These are phyloP conservation scores for Skeletonema marinoi DNA, from an alignment of 108 stramenopile genomes.

Conservation along the genomic window DNA sequence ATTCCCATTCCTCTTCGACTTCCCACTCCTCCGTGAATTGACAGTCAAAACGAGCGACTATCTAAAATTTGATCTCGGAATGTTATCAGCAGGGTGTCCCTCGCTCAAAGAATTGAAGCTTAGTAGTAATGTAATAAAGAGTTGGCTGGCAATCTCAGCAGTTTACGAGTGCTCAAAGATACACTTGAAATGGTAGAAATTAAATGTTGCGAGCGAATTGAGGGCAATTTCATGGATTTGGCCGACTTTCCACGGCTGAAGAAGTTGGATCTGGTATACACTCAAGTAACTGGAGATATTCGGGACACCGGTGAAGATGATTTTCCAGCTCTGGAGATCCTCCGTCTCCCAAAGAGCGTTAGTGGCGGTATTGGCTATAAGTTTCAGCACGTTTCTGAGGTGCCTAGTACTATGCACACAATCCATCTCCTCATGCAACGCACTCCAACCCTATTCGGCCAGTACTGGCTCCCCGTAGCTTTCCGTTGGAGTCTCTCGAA, in stretches of 20 bases:
- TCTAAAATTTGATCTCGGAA: background rate
- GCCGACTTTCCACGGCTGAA: conserved; percentile 10
- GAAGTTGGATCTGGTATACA: background rate
- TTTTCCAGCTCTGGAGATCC: background rate
- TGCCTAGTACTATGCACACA: background rate
- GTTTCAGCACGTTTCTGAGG: background rate
- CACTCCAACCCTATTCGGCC: no score
- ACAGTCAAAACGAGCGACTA: no score
- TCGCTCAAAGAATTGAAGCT: background rate
- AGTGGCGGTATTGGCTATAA: no score
- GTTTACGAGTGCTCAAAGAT: background rate
- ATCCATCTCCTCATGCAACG: no score
- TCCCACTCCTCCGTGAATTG: background rate
- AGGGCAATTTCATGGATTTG: background rate
- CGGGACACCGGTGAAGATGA: background rate
- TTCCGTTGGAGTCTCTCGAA: no score
- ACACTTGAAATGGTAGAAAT: background rate
- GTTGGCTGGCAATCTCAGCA: background rate
- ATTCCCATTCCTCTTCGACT: background rate
- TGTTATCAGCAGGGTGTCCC: background rate
- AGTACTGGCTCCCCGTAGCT: no score
- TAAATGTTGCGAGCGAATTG: background rate
- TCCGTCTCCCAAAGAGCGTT: background rate
- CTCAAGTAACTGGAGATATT: background rate
- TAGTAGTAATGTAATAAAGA: no score